Conservation (phyloP, 768 basidiomycete species). For the Phylloporus arenicola region DNA sequence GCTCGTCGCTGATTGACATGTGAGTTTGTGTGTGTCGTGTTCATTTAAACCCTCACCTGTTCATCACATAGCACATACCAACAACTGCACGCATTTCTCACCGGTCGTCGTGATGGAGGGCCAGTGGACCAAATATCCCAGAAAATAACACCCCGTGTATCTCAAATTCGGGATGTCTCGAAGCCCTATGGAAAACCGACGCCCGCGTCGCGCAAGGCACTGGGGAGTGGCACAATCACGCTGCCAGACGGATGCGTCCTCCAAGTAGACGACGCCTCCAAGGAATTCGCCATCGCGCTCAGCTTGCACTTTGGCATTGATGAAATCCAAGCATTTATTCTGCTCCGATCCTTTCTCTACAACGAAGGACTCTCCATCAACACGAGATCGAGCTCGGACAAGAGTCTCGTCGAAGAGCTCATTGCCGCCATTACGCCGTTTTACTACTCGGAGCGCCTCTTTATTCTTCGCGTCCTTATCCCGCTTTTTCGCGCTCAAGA, state of each 20-base stretch:
- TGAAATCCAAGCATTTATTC: constrained; percentile 69
- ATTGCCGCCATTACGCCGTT: constrained; percentile 72
- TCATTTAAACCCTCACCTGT: constrained; percentile 1
- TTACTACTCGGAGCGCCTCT: constrained; percentile 77
- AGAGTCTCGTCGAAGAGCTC: constrained; percentile 30
- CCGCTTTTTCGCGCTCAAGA: constrained; percentile 71
- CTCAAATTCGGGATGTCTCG: constrained; percentile 51
- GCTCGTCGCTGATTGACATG: constrained; percentile 71
- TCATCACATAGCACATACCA: constrained; percentile 49
- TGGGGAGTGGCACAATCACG: constrained; percentile 63
- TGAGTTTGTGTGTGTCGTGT: constrained; percentile 19
- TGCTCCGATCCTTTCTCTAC: constrained; percentile 73
- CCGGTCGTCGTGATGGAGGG: constrained; percentile 54
- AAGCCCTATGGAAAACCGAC: constrained; percentile 68
- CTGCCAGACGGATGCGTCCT: constrained; percentile 62
- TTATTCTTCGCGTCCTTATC: constrained; percentile 60
- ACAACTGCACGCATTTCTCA: constrained; percentile 55
- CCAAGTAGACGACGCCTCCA: constrained; percentile 63
- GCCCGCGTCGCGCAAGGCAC: constrained; percentile 55
- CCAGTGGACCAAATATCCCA: constrained; percentile 54
- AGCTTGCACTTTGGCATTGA: constrained; percentile 73
- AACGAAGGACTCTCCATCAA: constrained; percentile 63
- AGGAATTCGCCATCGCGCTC: constrained; percentile 65
- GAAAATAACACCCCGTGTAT: constrained; percentile 52
- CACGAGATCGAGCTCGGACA: constrained; percentile 41